Conservation (phyloP, 257 asterid genomes). For the Mitragyna speciosa region DNA sequence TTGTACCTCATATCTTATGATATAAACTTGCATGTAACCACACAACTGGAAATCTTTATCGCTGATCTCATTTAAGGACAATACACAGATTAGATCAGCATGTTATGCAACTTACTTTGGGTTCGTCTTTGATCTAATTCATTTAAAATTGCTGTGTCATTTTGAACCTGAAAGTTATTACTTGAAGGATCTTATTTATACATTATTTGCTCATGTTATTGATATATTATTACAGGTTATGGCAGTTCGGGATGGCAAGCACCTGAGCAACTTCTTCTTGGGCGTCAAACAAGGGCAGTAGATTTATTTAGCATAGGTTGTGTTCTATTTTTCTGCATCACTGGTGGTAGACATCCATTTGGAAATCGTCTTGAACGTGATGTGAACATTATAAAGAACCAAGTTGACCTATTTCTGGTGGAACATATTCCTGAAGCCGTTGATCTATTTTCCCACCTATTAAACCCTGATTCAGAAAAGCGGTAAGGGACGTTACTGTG, state of each 20-base stretch:
- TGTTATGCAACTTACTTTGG: neutral
- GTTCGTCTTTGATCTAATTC: neutral
- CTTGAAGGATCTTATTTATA: neutral
- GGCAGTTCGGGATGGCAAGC: slow-evolving; percentile 99
- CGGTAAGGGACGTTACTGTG: slow-evolving; percentile 45
- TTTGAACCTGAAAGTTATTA: neutral
- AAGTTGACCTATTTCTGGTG: slow-evolving; percentile 74
- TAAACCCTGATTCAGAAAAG: slow-evolving; percentile 63
- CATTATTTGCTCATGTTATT: neutral
- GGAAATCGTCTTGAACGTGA: slow-evolving; percentile 87
- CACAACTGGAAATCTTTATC: neutral
- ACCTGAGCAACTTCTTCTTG: slow-evolving; percentile 90
- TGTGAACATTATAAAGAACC: slow-evolving; percentile 64
- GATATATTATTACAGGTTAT: slow-evolving; percentile 48
- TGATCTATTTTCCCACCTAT: slow-evolving; percentile 60
- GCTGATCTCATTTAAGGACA: neutral
- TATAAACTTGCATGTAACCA: neutral
- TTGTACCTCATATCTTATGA: neutral
- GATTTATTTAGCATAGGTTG: slow-evolving; percentile 90
- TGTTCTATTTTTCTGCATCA: slow-evolving; percentile 77
- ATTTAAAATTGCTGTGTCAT: too few species aligned
- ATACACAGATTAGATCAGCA: neutral
- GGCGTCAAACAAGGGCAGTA: slow-evolving; percentile 92
- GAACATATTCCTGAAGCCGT: slow-evolving; percentile 90
- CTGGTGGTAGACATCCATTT: slow-evolving; percentile 93